Base-by-base conservation (phyloP, 108 stramenopile species). In the Pseudonitzschia multiseries region DNA sequence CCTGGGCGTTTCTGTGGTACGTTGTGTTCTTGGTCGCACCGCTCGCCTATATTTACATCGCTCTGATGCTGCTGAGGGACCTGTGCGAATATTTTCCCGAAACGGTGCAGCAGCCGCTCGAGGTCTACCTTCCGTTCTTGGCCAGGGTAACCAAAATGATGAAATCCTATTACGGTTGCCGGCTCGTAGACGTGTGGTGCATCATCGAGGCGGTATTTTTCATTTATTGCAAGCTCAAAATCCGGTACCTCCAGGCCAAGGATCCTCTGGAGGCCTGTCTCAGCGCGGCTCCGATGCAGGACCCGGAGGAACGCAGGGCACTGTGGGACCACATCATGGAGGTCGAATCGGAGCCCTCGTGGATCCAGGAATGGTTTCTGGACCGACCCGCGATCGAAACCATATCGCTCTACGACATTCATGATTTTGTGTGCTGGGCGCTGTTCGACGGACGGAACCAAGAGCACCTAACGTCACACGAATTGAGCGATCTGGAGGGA, bases 361-460 rank as follows among this genome's bases (percentile, higher is more conserved):
- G 92, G 70, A 72, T 96, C 15, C 74, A 75, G 12, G 95, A 89
- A 17, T 96, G 95, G 95, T 96, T 96, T 73, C 93, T 93, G 72
- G 91, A 88, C 52, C 24, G 28, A n/a, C 81, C 81, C 51, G 73
- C 87, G 42, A 66, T 93, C 52, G 87, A 89, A 31, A 66, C 73
- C 8, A 89, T 96, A 70, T 89, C 92, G 0, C 75, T 75, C n/a
- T 92, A 91, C 61, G 95, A 96, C 77, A 79, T 93, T 27, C 74
- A 70, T 67, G 92, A 96, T 72, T 96, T 89, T 71, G 57, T 91
- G 33, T 65, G 78, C 24, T 96, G 95, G 95, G 76, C 76, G 29
- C 75, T 96, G 84, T 96, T 93, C 74, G 95, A 96, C 69, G 87
- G 92, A 31, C 64, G 95, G n/a, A 92, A 91, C 71, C 88, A 87